Base-by-base conservation (phyloP, 768 basidiomycete species). In the Podaxis pistillaris region DNA sequence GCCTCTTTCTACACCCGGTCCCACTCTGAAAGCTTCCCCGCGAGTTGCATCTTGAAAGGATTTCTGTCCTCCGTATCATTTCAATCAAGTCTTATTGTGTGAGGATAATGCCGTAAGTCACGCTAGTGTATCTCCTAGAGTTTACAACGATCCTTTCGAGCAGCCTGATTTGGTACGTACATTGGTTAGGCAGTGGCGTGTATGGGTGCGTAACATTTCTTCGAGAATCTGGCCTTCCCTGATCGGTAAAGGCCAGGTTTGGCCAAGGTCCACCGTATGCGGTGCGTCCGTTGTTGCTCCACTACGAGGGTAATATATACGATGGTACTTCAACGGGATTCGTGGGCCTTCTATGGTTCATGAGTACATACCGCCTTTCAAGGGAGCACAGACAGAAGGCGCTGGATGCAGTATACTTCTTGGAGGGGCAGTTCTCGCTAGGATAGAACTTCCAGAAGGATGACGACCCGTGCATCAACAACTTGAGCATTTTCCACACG, bases 341-440 rank as follows among this genome's bases (percentile, higher is more conserved):
- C 67, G 68, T 44, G 30, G 67, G 63, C 5, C 75, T 77, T 28
- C 69, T 70, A 5, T 75, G 81, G 24, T 74, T 70, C 26, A 44
- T 70, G 17, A 56, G 74, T 49, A 79, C 28, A 30, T 81, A 52
- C 77, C 79, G 5, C 78, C 79, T 2, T 78, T 81, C 61, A 77
- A 77, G 2, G 79, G 81, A 67, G 79, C 78, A 3, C 81, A 82
- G 60, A 80, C 81, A 1, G 81, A 82, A 30, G 64, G 79, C 79
- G 4, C 72, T 82, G 13, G 79, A 80, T 19, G 15, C n/a, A 7
- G 15, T 19, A 15, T 8, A 19, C 64, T 81, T 78, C 71, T 64
- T 79, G 13, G 79, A 75, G 1, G 78, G 80, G 64, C 77, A 78
- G 57, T 76, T 74, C 64, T 75, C 74, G 13, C 67, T 82, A 1